Percentiles rank a stretch among this genome's conserved stretches.
Evolutionary conservation across 345 rosid species (phyloP).

Genomic region (Durio zibethinus): DNA sequence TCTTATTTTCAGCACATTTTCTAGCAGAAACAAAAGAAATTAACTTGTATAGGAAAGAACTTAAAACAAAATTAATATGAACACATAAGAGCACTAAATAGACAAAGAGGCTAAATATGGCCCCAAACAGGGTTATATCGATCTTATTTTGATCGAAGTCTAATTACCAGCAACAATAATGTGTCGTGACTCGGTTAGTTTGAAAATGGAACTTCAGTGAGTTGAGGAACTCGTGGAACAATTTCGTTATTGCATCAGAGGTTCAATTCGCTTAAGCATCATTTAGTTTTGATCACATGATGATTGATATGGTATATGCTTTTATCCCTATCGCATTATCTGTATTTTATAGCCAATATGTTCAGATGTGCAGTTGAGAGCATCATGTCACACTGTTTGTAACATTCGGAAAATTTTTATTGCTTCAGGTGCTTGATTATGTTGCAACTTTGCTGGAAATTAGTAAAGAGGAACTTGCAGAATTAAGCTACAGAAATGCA

Average conservation of each 20-base stretch:
- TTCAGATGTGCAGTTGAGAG: not conserved
- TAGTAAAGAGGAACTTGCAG: conserved; percentile 63
- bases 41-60: not conserved
- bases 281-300: not conserved
- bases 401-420: not conserved
- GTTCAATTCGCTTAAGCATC: not conserved
- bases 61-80: not conserved
- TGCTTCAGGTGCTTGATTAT: conserved; percentile 52
- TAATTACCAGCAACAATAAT: not conserved
- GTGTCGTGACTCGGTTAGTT: not conserved
- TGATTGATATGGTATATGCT: not conserved
- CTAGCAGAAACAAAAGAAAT: not conserved
- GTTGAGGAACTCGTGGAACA: not conserved
- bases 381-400: not conserved
- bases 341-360: not conserved
- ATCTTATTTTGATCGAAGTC: not conserved
- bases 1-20: not conserved
- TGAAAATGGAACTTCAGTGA: not conserved
- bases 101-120: not conserved
- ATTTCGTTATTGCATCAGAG: not conserved
- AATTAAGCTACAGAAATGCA: conserved; percentile 56
- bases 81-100: not conserved
- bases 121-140: not conserved
- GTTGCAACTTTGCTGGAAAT: conserved; percentile 65
- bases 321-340: not conserved